Evolutionary conservation across 2,329 filamentous ascomycete genomes (phyloP), one percentile per base, ranked within the genome.

Genomic region (Colletotrichum incanum): DNA sequence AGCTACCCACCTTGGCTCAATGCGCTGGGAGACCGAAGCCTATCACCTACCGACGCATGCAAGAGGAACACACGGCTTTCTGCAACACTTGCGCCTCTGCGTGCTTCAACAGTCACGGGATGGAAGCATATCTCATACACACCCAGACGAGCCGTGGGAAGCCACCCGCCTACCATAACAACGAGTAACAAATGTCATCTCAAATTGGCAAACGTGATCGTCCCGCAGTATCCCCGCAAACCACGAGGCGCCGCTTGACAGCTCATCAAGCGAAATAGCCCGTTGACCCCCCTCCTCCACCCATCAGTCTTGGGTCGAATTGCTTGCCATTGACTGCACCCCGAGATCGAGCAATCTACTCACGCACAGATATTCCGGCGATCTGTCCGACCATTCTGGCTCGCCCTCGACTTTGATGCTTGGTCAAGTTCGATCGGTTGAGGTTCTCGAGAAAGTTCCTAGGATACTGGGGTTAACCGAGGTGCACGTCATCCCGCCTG

Each of bases 391-490:
- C 71, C 55, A 71, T 34, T n/a, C 26, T 69, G 34, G 54, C 52
- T 50, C 45, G 45, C 50, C n/a, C 65, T 71, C 55, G 45, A 37
- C 34, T 43, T 50, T 56, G 45, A 26, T 7, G 20, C 62, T 12
- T 41, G 49, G 26, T 47, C 50, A 43, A 55, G 31, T 20, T 41
- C 41, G 58, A 72, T 55, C 62, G 31, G 52, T 55, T 56, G 70
- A 72, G 59, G 65, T 70, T 72, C 69, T 70, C 59, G 54, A 72
- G 31, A 70, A 55, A 60, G 52, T 71, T 65, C 61, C 71, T 37
- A 67, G 71, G 71, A 72, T 73, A 41, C 71, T 58, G 58, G 71
- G 71, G 71, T 73, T 71, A 71, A 47, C 62, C 71, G 56, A 71
- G 47, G 67, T 37, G 71, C 71, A 73, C 71, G 71, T 73, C 71